These are phyloP conservation scores for Atkinsonella hypoxylon DNA, from an alignment of 2,329 filamentous ascomycete species.

Conservation along the genomic window DNA sequence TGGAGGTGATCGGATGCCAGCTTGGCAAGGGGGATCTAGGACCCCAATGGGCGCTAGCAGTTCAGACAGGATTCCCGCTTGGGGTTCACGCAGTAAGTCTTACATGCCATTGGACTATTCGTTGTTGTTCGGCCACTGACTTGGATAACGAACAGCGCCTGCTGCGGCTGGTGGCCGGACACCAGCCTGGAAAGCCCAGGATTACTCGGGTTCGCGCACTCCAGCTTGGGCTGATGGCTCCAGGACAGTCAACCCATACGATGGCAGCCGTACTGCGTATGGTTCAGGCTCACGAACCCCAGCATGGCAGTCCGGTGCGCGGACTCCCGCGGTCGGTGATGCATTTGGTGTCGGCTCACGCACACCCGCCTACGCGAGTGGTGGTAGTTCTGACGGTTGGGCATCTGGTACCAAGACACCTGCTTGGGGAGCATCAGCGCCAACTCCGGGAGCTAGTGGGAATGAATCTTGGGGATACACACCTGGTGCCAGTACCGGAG, in stretches of 20 bases:
- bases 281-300: conserved; percentile 61
- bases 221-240: conserved; percentile 61
- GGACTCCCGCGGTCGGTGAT: conserved; percentile 51
- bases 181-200: conserved; percentile 47
- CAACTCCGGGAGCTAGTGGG: conserved; percentile 45
- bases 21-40: conserved; percentile 54
- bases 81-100: conserved; percentile 57
- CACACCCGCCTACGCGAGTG: conserved; percentile 46
- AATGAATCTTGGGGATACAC: conserved; percentile 51
- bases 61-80: conserved; percentile 63
- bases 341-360: conserved; percentile 56
- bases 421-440: conserved; percentile 50
- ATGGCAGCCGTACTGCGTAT: conserved; percentile 66
- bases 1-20: conserved; percentile 33
- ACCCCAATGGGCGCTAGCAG: conserved; percentile 52
- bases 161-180: conserved; percentile 42
- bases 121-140: background rate
- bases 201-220: conserved; percentile 47
- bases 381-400: conserved; percentile 44
- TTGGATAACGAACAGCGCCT: conserved; percentile 30
- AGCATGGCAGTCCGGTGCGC: conserved; percentile 66
- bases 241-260: conserved; percentile 57
- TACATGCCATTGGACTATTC: background rate
- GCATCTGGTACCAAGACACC: conserved; percentile 66
- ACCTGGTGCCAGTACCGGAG: conserved; percentile 32